Evolutionary conservation across 352 stramenopile genomes (phyloP).

Genomic region (Paralagenidium karlingii): DNA sequence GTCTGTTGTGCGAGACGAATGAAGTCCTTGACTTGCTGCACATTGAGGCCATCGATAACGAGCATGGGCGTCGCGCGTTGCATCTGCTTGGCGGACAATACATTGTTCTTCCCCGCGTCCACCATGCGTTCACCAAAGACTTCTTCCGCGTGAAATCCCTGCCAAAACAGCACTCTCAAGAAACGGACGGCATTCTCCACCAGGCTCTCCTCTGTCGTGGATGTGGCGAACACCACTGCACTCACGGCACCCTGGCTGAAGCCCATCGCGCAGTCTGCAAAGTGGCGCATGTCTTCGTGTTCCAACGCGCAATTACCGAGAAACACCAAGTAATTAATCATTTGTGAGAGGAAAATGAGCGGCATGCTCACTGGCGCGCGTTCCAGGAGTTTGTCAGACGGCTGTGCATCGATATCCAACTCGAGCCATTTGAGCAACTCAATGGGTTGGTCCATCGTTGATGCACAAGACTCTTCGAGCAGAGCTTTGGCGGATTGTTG

Average conservation of each 20-base stretch:
- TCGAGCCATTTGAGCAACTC: slow-evolving; percentile 48
- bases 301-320: slow-evolving; percentile 27
- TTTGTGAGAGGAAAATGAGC: slow-evolving; percentile 60
- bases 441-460: slow-evolving; percentile 16
- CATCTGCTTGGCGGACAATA: too few species aligned
- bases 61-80: slow-evolving; percentile 71
- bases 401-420: too few species aligned
- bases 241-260: slow-evolving; percentile 74
- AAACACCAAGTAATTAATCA: slow-evolving; percentile 65
- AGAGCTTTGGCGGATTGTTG: slow-evolving; percentile 25
- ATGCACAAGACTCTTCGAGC: slow-evolving; percentile 38
- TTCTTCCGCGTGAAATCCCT: slow-evolving; percentile 62
- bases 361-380: slow-evolving; percentile 63
- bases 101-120: slow-evolving; percentile 5
- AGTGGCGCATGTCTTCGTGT: slow-evolving; percentile 45
- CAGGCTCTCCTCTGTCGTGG: slow-evolving; percentile 39
- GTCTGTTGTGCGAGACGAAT: not conserved
- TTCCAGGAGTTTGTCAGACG: slow-evolving; percentile 9
- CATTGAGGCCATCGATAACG: slow-evolving; percentile 34
- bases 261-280: slow-evolving; percentile 27
- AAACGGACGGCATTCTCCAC: slow-evolving; percentile 21
- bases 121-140: slow-evolving; percentile 13
- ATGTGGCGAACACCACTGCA: slow-evolving; percentile 46
- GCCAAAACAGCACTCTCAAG: slow-evolving; percentile 73
- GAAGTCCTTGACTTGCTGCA: slow-evolving; percentile 31